These are phyloP conservation scores for Lolium rigidum DNA, from an alignment of 176 grass and related monocot species.

Conservation along the genomic window DNA sequence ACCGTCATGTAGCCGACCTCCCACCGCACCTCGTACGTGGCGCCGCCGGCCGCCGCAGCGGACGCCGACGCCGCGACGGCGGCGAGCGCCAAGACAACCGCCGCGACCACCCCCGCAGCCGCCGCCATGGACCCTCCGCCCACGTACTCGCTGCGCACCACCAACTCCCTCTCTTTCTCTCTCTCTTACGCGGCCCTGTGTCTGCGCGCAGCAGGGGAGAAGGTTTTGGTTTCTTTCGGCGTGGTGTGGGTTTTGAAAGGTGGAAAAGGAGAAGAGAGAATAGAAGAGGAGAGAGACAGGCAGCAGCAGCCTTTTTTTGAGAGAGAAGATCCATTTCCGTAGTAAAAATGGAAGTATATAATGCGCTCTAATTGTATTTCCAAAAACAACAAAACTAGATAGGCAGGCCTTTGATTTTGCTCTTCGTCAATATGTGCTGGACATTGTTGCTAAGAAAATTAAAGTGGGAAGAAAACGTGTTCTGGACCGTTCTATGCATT, in stretches of 20 bases:
- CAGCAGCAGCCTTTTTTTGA: neutral
- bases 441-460: neutral
- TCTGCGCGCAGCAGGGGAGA: neutral
- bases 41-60: slow-evolving; percentile 10
- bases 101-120: slow-evolving; percentile 1
- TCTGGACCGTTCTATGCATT: neutral
- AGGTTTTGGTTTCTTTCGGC: slow-evolving; percentile 36
- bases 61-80: slow-evolving; percentile 18
- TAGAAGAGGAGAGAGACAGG: no score
- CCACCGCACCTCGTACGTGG: slow-evolving; percentile 47
- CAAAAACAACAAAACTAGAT: neutral
- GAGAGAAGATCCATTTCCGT: neutral
- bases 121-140: neutral
- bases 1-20: slow-evolving; percentile 81
- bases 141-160: neutral
- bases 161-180: neutral
- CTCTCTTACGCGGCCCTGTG: neutral
- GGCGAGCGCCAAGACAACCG: slow-evolving; percentile 35
- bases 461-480: neutral
- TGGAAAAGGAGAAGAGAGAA: neutral
- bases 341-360: neutral
- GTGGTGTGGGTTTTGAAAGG: slow-evolving; percentile 45
- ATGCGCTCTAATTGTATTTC: slow-evolving; percentile 27
- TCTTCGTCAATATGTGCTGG: neutral
- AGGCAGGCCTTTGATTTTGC: neutral